Evolutionary conservation across 2,329 filamentous ascomycete genomes (phyloP).

Genomic region (Microascus cirrosus): DNA sequence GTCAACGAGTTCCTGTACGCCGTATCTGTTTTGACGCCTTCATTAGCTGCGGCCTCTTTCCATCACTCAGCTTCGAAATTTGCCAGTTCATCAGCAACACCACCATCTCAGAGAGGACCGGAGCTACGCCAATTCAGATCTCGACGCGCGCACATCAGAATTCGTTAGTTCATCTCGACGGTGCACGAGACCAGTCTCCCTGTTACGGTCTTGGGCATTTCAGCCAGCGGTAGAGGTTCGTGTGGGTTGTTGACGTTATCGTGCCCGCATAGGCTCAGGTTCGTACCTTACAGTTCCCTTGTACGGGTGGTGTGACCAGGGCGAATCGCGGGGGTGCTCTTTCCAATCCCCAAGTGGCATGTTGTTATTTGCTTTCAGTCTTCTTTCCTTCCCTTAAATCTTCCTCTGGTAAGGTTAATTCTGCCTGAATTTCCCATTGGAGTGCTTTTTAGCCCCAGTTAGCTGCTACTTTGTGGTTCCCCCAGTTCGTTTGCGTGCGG

Average conservation of each 20-base stretch:
- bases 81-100: not conserved
- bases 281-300: not conserved
- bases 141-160: too few species aligned
- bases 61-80: not conserved
- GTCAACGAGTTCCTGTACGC: not conserved
- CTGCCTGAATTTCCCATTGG: not conserved
- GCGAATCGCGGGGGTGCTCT: not conserved
- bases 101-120: too few species aligned
- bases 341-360: not conserved
- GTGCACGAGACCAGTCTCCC: too few species aligned
- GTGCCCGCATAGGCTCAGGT: not conserved
- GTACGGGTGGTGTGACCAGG: not conserved
- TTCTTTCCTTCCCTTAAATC: not conserved
- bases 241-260: not conserved
- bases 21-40: not conserved
- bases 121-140: too few species aligned
- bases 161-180: too few species aligned
- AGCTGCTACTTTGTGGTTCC: not conserved
- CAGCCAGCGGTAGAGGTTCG: not conserved
- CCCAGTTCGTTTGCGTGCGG: not conserved
- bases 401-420: not conserved
- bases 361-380: not conserved
- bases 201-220: not conserved
- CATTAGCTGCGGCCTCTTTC: not conserved
- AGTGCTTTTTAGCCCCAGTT: not conserved